A percentile compares a stretch with the other conserved stretches of the same genome.
phyloP scores from a whole-genome alignment of 331 rosid species.

The Ulmus americana region DNA sequence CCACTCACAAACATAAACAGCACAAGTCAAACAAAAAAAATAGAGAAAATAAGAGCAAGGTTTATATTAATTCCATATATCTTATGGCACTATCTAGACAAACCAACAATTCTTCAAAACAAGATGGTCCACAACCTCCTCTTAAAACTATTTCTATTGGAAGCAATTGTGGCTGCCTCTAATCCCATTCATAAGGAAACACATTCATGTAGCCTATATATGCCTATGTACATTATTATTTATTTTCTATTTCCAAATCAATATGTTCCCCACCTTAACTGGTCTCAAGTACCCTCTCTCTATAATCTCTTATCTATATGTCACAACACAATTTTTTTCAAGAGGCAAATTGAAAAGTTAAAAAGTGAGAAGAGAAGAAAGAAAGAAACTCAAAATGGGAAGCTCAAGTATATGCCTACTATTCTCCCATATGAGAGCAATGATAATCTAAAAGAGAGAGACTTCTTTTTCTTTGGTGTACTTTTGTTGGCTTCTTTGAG shows the following conservation, averaged over 20 bases:
- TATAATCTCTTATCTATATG: constrained; percentile 39
- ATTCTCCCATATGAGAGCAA: constrained; percentile 57
- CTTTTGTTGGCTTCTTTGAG: constrained; percentile 40
- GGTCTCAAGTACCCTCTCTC: constrained; percentile 47
- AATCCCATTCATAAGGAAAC: constrained; percentile 27
- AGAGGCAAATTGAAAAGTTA: constrained; percentile 36
- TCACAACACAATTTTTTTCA: constrained; percentile 27
- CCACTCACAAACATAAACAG: constrained; percentile 23
- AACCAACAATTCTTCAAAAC: constrained; percentile 33
- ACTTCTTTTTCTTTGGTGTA: constrained; percentile 31
- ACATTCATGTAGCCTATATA: constrained; percentile 45
- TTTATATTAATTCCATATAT: constrained; percentile 22
- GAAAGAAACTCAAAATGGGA: constrained; percentile 33
- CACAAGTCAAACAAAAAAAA: constrained; percentile 24
- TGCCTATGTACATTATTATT: constrained; percentile 50
- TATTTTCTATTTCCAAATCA: constrained; percentile 64
- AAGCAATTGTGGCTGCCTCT: constrained; percentile 36
- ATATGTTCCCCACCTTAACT: constrained; percentile 93
- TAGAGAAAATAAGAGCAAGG: constrained; percentile 6
- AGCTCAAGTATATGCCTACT: constrained; percentile 49
- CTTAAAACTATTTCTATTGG: constrained; percentile 45
- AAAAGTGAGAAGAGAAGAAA: constrained; percentile 28
- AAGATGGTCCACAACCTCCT: constrained; percentile 54
- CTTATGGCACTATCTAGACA: constrained; percentile 58
- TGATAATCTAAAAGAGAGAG: constrained; percentile 68